Percentiles rank a stretch among this genome's conserved stretches.
Evolutionary conservation across 164 flowering plant genomes (phyloP).

Genomic region (Cinnamomum micranthum): DNA sequence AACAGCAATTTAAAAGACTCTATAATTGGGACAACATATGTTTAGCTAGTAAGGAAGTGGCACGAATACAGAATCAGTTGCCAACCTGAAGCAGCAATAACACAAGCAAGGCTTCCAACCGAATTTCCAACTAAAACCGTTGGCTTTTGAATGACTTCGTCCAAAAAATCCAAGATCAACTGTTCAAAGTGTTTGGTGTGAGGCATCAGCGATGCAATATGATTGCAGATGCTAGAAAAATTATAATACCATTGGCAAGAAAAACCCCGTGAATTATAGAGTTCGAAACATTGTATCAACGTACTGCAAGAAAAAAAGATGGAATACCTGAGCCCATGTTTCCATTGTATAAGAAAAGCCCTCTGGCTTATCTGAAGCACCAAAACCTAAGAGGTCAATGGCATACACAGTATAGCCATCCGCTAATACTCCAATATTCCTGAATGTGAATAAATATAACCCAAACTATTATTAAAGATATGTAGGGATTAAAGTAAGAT

Average conservation of each 20-base stretch:
- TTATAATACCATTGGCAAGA: neutral
- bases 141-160: constrained; percentile 65
- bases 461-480: neutral
- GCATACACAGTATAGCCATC: constrained; percentile 65
- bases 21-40: neutral
- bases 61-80: neutral
- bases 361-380: constrained; percentile 84
- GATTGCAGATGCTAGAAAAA: neutral
- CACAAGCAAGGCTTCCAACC: constrained; percentile 94
- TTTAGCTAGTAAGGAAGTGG: neutral
- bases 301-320: neutral
- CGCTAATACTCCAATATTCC: constrained; percentile 63
- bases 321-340: constrained; percentile 73
- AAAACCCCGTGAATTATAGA: neutral
- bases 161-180: constrained; percentile 79
- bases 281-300: neutral
- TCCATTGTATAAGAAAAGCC: constrained; percentile 83
- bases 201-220: neutral
- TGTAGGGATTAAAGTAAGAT: neutral
- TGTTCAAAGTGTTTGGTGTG: constrained; percentile 25
- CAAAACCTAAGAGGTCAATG: constrained; percentile 85
- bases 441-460: constrained; percentile 14
- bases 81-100: constrained; percentile 83
- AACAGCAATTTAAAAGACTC: neutral
- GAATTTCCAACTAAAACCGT: constrained; percentile 84